Conservation (phyloP, 306 rosid genomes). For the Glycine soja region DNA sequence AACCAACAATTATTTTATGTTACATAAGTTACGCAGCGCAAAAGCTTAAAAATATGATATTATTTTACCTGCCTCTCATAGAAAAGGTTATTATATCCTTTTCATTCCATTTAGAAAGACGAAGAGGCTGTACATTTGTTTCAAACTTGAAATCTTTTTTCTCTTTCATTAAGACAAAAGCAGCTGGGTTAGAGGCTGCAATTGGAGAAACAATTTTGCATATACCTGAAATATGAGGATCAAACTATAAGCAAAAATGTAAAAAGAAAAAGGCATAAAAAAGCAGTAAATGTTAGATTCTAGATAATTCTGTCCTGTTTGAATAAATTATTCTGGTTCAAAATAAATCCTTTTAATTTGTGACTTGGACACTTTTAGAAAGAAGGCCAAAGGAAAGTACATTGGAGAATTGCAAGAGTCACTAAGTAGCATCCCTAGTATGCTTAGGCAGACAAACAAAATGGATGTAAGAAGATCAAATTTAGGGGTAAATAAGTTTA, state of each 20-base stretch:
- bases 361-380: not conserved
- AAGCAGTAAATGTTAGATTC: not conserved
- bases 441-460: not conserved
- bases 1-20: not conserved
- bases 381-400: not conserved
- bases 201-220: slow-evolving; percentile 58
- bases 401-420: not conserved
- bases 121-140: slow-evolving; percentile 56
- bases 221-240: slow-evolving; percentile 52
- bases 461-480: too few species aligned
- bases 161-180: slow-evolving; percentile 50
- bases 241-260: not conserved
- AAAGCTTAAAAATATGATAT: not conserved
- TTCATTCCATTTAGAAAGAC: slow-evolving; percentile 47
- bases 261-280: not conserved
- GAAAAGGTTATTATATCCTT: slow-evolving; percentile 32
- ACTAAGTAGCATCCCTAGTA: not conserved
- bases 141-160: slow-evolving; percentile 50
- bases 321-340: not conserved
- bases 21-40: slow-evolving; percentile 7
- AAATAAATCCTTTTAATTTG: not conserved
- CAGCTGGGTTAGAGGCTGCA: slow-evolving; percentile 44
- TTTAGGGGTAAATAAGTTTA: not conserved
- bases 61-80: slow-evolving; percentile 51
- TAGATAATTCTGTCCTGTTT: not conserved